These are phyloP conservation scores for Gloeophyllum trabeum DNA, from an alignment of 768 basidiomycete species.

Conservation along the genomic window DNA sequence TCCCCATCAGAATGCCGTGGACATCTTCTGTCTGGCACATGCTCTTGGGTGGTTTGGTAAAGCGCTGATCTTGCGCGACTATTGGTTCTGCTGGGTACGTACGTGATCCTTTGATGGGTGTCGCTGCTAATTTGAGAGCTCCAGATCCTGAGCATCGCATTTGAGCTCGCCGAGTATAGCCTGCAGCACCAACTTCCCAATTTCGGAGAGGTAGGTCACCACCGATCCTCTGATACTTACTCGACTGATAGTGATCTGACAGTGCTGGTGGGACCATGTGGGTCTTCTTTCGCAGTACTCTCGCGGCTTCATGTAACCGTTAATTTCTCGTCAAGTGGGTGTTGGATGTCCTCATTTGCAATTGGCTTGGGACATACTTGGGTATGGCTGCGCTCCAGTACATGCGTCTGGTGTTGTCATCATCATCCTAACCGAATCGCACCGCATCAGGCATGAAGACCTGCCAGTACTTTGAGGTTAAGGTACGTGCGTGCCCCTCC, in stretches of 20 bases:
- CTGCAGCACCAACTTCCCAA: conserved; percentile 82
- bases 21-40: conserved; percentile 83
- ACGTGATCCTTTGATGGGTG: conserved; percentile 2
- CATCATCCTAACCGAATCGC: conserved; percentile 4
- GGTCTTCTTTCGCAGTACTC: conserved; percentile 14
- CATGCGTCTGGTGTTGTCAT: neutral
- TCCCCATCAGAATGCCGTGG: conserved; percentile 52
- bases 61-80: conserved; percentile 81
- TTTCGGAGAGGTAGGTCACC: conserved; percentile 62
- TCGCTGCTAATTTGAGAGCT: conserved; percentile 6
- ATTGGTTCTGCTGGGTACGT: conserved; percentile 89
- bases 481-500: conserved; percentile 30
- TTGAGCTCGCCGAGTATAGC: conserved; percentile 84
- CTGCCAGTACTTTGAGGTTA: conserved; percentile 82
- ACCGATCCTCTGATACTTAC: conserved; percentile 7
- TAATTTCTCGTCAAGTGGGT: conserved; percentile 47
- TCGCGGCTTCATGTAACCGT: neutral
- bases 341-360: conserved; percentile 77
- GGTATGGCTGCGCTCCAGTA: conserved; percentile 29
- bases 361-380: conserved; percentile 80
- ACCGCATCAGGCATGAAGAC: conserved; percentile 64
- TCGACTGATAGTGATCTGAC: conserved; percentile 2
- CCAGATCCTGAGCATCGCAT: conserved; percentile 79
- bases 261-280: conserved; percentile 96
- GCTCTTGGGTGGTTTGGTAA: conserved; percentile 87